Evolutionary conservation across 495 filamentous ascomycete genomes (phyloP), one percentile per base, ranked within the genome.

Genomic region (Penicillium bialowiezense): DNA sequence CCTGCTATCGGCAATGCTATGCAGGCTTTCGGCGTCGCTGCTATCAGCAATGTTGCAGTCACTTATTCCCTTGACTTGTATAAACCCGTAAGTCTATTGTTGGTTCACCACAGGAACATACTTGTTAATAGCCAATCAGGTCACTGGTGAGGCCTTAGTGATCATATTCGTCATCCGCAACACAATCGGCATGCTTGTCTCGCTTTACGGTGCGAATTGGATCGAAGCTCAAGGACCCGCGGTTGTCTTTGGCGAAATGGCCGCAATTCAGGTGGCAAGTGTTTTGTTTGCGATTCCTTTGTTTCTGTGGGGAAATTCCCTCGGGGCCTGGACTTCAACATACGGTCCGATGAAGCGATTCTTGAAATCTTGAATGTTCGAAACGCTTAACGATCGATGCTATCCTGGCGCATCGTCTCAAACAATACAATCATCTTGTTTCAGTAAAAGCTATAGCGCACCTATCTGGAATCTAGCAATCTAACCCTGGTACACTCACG

Each of bases 341-440:
- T 65, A 68, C 60, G 65, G 65, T 8, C 62, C 65, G 4, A 64
- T 68, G 61, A 66, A 62, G 46, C 54, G 62, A 33, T 65, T 59
- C 31, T 47, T 39, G 36, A 37, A 40, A 1, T 9, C 6, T 2
- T 19, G 9, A 39, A 20, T 7, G 3, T 18, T 35, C 9, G 6
- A 9, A 37, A 19, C 9, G 29, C 10, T 26, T 26, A 26, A 26
- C 3, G 23, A 26, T 26, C 8, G 23, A 8, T 26, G 3, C 8
- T n/a, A n/a, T n/a, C n/a, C n/a, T n/a, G n/a, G n/a, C n/a, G n/a
- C n/a, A n/a, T n/a, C n/a, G n/a, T n/a, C n/a, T n/a, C n/a, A n/a
- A n/a, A n/a, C n/a, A n/a, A n/a, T n/a, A n/a, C n/a, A n/a, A n/a
- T n/a, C n/a, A n/a, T n/a, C n/a, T n/a, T n/a, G n/a, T n/a, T n/a